These are phyloP conservation scores for Boehmeria nivea DNA, from an alignment of 306 rosid genomes.

Conservation along the genomic window DNA sequence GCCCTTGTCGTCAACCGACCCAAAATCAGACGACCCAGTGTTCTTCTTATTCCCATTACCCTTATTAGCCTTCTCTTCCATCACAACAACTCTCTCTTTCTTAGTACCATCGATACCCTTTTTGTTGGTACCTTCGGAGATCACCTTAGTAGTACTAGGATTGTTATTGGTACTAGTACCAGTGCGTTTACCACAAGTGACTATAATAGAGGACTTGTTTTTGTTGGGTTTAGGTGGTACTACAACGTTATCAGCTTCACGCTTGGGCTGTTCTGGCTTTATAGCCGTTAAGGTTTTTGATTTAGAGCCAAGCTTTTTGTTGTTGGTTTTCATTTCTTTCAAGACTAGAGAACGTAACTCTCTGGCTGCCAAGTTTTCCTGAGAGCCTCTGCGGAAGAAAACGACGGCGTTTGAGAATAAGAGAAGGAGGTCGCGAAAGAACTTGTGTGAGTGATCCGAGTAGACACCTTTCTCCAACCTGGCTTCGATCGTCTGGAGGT, in stretches of 20 bases:
- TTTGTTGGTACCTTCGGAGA: neutral
- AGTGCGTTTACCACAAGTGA: conserved; percentile 26
- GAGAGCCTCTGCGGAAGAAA: conserved; percentile 30
- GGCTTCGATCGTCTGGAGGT: conserved; percentile 33
- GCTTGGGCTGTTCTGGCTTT: conserved; percentile 19
- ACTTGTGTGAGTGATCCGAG: conserved; percentile 15
- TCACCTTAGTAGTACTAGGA: conserved; percentile 8
- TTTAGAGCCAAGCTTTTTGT: conserved; percentile 7
- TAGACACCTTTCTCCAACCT: conserved; percentile 34
- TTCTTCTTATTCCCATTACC: neutral
- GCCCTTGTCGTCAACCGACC: conserved; percentile 24
- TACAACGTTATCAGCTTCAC: conserved; percentile 11
- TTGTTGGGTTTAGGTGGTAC: conserved; percentile 17
- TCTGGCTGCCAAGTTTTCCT: conserved; percentile 31
- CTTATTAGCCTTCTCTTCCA: conserved; percentile 16
- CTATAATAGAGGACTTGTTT: conserved; percentile 22
- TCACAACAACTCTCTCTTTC: conserved; percentile 9
- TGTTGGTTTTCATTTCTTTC: conserved; percentile 28
- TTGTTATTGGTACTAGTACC: neutral
- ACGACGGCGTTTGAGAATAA: conserved; percentile 39
- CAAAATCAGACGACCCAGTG: neutral
- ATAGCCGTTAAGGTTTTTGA: neutral
- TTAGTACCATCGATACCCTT: neutral
- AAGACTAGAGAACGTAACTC: conserved; percentile 33
- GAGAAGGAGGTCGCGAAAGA: conserved; percentile 50